A percentile compares a stretch with the other conserved stretches of the same genome.
Conservation (phyloP, 495 filamentous ascomycete genomes). For the Filosporella fistucella region DNA sequence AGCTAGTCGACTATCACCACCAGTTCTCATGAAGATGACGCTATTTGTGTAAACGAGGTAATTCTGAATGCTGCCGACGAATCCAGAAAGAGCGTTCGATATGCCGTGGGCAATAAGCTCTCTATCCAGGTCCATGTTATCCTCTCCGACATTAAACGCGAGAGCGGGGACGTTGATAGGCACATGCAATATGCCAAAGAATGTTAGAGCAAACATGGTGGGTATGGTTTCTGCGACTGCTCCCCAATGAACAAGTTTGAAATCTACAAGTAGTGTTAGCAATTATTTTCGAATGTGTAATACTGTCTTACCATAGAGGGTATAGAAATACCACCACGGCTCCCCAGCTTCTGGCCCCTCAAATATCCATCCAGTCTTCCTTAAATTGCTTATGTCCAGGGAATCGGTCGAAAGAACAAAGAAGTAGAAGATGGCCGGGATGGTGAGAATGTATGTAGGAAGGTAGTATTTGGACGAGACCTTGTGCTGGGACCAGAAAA, state of each 20-base stretch:
- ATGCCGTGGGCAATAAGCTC: conserved; percentile 92
- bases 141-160: conserved; percentile 82
- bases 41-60: conserved; percentile 97
- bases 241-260: conserved; percentile 69
- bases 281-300: too few species aligned
- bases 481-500: conserved; percentile 69
- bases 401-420: conserved; percentile 62
- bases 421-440: conserved; percentile 79
- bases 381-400: conserved; percentile 57
- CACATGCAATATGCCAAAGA: conserved; percentile 95
- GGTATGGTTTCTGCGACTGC: conserved; percentile 79
- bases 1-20: conserved; percentile 79
- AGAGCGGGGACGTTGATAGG: conserved; percentile 96
- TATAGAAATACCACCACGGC: conserved; percentile 97
- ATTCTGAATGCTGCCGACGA: conserved; percentile 89
- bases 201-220: conserved; percentile 95
- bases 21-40: conserved; percentile 88
- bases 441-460: conserved; percentile 78
- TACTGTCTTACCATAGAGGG: conserved; percentile 85
- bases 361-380: conserved; percentile 83
- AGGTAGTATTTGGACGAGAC: conserved; percentile 77
- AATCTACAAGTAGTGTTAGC: conserved; percentile 47
- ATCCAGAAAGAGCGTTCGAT: conserved; percentile 86
- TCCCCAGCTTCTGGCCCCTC: conserved; percentile 74
- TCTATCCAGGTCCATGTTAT: conserved; percentile 84